Conservation (phyloP, 169 alveolate species). For the Toxoplasma gondii region DNA sequence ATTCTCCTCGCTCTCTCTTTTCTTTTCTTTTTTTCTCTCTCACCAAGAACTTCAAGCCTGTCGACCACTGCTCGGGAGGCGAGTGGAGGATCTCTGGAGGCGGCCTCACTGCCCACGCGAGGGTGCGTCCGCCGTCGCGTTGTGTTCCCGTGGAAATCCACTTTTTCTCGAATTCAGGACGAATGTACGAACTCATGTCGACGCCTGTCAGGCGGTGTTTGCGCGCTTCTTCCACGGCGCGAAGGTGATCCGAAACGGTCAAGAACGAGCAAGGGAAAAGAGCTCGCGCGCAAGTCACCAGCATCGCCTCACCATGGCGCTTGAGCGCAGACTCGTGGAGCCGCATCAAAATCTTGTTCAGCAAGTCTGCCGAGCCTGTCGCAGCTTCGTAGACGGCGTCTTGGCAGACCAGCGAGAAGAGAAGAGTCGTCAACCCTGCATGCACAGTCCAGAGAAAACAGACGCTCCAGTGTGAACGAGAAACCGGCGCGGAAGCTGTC, state of each 20-base stretch:
- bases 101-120: slow-evolving; percentile 31
- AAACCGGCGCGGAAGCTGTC: neutral
- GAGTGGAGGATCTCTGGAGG: slow-evolving; percentile 16
- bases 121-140: neutral
- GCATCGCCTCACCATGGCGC: slow-evolving; percentile 11
- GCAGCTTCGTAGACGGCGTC: slow-evolving; percentile 29
- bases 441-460: neutral
- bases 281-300: slow-evolving; percentile 20
- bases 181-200: slow-evolving; percentile 3
- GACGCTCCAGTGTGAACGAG: neutral
- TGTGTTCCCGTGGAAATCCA: neutral
- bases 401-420: slow-evolving; percentile 10
- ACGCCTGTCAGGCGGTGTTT: slow-evolving; percentile 16
- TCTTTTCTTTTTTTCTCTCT: neutral
- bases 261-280: neutral
- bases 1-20: neutral
- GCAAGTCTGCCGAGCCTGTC: neutral
- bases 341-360: neutral
- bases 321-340: neutral
- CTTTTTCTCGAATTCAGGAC: neutral
- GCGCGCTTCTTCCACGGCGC: slow-evolving; percentile 12
- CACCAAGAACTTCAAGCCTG: neutral
- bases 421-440: neutral
- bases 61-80: slow-evolving; percentile 8
- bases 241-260: slow-evolving; percentile 22